Percentiles rank a stretch among this genome's conserved stretches.
phyloP scores from a whole-genome alignment of 2,329 filamentous ascomycete species.

The Pseudocercospora ulei region DNA sequence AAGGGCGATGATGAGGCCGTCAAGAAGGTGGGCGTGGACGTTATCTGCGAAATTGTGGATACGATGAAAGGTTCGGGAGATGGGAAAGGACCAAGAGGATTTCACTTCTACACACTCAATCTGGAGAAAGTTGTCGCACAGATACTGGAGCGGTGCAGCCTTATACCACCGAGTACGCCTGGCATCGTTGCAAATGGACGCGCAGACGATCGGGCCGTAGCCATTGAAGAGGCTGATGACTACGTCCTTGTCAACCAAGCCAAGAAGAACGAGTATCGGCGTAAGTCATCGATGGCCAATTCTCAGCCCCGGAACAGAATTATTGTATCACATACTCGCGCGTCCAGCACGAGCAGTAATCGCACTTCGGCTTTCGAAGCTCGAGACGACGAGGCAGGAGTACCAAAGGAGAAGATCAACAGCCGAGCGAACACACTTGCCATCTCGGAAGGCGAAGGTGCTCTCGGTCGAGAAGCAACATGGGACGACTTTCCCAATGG shows the following conservation, averaged over 20 bases:
- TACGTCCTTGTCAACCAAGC: conserved; percentile 41
- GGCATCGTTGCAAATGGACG: conserved; percentile 35
- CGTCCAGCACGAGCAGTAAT: conserved; percentile 46
- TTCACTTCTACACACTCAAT: conserved; percentile 97
- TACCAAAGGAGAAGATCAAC: conserved; percentile 63
- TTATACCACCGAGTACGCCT: conserved; percentile 54
- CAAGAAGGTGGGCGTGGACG: conserved; percentile 68
- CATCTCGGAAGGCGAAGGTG: conserved; percentile 86
- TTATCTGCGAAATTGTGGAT: conserved; percentile 74
- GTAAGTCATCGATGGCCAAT: conserved; percentile 67
- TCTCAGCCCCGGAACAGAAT: conserved; percentile 81
- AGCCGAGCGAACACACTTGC: conserved; percentile 70
- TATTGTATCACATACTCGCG: conserved; percentile 56
- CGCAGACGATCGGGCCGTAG: conserved; percentile 33
- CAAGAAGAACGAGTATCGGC: conserved; percentile 39
- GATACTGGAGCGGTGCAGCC: conserved; percentile 72
- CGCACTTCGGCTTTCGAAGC: conserved; percentile 52
- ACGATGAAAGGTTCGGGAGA: conserved; percentile 58
- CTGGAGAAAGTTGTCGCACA: conserved; percentile 92
- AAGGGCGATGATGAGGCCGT: conserved; percentile 73
- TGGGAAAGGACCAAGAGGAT: conserved; percentile 55
- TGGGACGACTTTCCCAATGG: conserved; percentile 99
- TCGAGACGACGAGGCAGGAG: conserved; percentile 63
- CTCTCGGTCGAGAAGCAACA: conserved; percentile 82
- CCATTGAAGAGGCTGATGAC: conserved; percentile 32